Evolutionary conservation across 2,329 filamentous ascomycete genomes (phyloP).

Genomic region (Aspergillus neotritici): DNA sequence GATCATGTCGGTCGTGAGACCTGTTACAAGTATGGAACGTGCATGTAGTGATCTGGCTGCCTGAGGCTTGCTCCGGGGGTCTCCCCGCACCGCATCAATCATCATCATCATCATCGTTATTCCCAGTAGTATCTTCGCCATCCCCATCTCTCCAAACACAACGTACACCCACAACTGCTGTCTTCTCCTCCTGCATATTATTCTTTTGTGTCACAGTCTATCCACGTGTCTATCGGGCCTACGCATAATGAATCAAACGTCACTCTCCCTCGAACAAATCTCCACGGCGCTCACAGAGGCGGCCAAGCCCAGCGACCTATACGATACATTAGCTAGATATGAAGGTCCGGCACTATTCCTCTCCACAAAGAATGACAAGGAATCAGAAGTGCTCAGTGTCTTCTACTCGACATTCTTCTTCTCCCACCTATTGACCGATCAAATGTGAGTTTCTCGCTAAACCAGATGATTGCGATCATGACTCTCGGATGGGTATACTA

Average conservation of each 20-base stretch:
- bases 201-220: too few relatives aligned
- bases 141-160: too few relatives aligned
- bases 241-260: background rate
- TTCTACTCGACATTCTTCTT: slow-evolving; percentile 39
- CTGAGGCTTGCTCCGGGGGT: too few relatives aligned
- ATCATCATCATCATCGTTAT: too few relatives aligned
- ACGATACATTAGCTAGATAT: slow-evolving; percentile 30
- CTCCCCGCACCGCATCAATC: too few relatives aligned
- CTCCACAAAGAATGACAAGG: slow-evolving; percentile 17
- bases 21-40: too few relatives aligned
- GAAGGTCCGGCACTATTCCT: slow-evolving; percentile 32
- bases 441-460: slow-evolving; percentile 30
- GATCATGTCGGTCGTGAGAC: too few relatives aligned
- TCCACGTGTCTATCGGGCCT: too few relatives aligned
- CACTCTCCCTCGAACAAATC: slow-evolving; percentile 28
- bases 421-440: slow-evolving; percentile 34
- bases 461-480: slow-evolving; percentile 1
- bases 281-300: slow-evolving; percentile 23
- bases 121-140: too few relatives aligned
- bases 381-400: slow-evolving; percentile 28
- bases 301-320: slow-evolving; percentile 29
- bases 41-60: too few relatives aligned
- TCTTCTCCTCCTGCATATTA: too few relatives aligned
- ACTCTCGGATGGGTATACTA: background rate
- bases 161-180: too few relatives aligned